Conservation (phyloP, 106 monocot species). For the Dendrobium officinale region DNA sequence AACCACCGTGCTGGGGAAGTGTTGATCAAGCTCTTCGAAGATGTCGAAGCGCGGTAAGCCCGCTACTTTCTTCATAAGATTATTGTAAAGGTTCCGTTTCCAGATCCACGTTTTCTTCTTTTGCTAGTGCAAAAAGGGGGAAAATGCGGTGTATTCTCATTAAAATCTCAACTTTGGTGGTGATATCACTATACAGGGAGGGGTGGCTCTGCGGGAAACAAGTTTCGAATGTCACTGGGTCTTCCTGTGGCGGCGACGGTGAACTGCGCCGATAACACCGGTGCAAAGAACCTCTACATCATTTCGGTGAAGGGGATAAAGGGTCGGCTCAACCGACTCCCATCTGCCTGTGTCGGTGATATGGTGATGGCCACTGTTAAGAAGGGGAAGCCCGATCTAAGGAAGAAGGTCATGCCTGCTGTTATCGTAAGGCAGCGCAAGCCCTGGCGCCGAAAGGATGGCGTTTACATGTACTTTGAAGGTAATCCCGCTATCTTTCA, state of each 20-base stretch:
- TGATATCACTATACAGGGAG: background rate
- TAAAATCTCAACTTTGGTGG: background rate
- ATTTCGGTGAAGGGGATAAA: too few species aligned
- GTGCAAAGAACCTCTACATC: too few species aligned
- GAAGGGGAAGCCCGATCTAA: too few species aligned
- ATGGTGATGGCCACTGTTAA: too few species aligned
- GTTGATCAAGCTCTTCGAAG: background rate
- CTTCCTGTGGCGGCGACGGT: conserved; percentile 16
- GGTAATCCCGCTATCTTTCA: too few species aligned
- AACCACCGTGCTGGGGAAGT: too few species aligned
- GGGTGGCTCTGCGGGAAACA: conserved; percentile 16
- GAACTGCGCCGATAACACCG: conserved; percentile 13
- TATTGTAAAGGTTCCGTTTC: too few species aligned
- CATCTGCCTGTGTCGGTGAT: too few species aligned
- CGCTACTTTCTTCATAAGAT: too few species aligned
- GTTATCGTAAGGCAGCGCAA: conserved; percentile 18
- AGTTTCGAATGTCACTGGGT: conserved; percentile 19
- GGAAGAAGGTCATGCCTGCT: conserved; percentile 18
- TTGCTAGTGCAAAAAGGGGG: too few species aligned
- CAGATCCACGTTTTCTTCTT: background rate
- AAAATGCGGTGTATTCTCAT: too few species aligned
- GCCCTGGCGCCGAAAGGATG: conserved; percentile 20
- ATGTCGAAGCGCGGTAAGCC: background rate
- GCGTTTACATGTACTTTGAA: conserved; percentile 17
- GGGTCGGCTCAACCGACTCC: too few species aligned